Conservation (phyloP, 148 eudicot genomes). For the Linanthus parryae region DNA sequence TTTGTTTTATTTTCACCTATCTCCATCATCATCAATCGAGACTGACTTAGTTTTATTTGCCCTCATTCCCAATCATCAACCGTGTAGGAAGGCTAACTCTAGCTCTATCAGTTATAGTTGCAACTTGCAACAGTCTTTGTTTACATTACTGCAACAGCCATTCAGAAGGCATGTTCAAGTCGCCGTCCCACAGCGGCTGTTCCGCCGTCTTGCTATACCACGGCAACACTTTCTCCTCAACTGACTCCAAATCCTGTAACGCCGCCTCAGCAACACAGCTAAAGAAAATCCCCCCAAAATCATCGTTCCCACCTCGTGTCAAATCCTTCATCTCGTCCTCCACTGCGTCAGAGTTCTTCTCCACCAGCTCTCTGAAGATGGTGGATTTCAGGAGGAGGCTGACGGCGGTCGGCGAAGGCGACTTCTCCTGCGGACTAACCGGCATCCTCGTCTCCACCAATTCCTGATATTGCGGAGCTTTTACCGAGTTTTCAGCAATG, state of each 20-base stretch:
- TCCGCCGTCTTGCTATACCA: neutral
- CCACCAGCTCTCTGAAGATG: slow-evolving; percentile 22
- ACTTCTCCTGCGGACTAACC: slow-evolving; percentile 9
- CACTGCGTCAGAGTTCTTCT: slow-evolving; percentile 12
- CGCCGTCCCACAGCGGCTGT: slow-evolving; percentile 6
- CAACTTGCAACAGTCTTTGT: too few species aligned
- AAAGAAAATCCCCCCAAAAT: slow-evolving; percentile 5
- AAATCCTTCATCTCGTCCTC: slow-evolving; percentile 11
- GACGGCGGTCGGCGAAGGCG: slow-evolving; percentile 22
- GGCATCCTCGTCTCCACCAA: slow-evolving; percentile 18
- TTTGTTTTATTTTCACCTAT: too few species aligned
- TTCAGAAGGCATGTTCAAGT: slow-evolving; percentile 3
- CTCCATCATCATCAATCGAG: too few species aligned
- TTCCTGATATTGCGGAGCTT: slow-evolving; percentile 12
- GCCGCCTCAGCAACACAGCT: neutral
- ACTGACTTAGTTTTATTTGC: too few species aligned
- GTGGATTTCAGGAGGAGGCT: slow-evolving; percentile 24
- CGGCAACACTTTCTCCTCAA: neutral
- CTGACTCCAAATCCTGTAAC: slow-evolving; percentile 5
- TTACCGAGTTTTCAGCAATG: too few species aligned
- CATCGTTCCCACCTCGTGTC: neutral
- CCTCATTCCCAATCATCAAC: too few species aligned
- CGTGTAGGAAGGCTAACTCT: too few species aligned
- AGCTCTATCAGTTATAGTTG: too few species aligned
- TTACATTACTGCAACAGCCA: neutral